Percentiles rank a stretch among this genome's conserved stretches.
Evolutionary conservation across 163 green algal species (phyloP).

Genomic region (Scenedesmus sp.): DNA sequence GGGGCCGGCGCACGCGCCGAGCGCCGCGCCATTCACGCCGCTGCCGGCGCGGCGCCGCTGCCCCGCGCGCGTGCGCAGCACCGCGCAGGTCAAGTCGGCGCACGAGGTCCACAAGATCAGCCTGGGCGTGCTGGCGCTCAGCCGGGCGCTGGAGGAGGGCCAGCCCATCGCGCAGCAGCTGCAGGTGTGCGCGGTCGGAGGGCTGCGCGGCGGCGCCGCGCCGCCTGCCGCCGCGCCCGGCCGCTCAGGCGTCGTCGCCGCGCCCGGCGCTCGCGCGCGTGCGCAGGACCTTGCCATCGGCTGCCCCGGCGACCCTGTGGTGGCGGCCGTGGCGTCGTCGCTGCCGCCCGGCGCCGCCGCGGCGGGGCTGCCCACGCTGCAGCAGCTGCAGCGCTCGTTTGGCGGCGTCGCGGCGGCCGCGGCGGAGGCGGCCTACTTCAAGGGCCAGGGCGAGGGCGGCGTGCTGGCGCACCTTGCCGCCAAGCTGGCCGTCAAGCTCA

Average conservation of each 20-base stretch:
- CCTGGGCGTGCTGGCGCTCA: conserved; percentile 34
- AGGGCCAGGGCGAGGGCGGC: conserved; percentile 15
- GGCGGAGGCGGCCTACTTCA: conserved; percentile 29
- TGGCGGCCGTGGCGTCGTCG: conserved; percentile 13
- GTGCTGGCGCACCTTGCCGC: conserved; percentile 30
- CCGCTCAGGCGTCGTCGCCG: too few species aligned
- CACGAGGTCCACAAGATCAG: conserved; percentile 36
- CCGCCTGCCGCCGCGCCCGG: too few species aligned
- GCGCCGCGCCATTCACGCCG: too few species aligned
- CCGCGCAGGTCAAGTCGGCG: conserved; percentile 1
- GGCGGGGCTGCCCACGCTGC: conserved; percentile 18
- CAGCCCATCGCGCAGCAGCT: conserved; percentile 20
- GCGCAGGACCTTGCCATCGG: conserved; percentile 25
- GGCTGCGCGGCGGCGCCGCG: too few species aligned
- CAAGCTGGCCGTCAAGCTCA: conserved; percentile 37
- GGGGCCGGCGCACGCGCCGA: too few species aligned
- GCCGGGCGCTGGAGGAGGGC: conserved; percentile 25
- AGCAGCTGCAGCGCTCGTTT: conserved; percentile 39
- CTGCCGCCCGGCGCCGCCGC: conserved; percentile 16
- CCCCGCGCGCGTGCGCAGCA: neutral
- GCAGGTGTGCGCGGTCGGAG: neutral
- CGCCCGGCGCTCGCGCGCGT: too few species aligned
- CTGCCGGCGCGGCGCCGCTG: neutral
- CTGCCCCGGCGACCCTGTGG: conserved; percentile 32
- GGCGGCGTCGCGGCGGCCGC: neutral